phyloP scores from a whole-genome alignment of 2,329 filamentous ascomycete species.

The Botrytis aclada region DNA sequence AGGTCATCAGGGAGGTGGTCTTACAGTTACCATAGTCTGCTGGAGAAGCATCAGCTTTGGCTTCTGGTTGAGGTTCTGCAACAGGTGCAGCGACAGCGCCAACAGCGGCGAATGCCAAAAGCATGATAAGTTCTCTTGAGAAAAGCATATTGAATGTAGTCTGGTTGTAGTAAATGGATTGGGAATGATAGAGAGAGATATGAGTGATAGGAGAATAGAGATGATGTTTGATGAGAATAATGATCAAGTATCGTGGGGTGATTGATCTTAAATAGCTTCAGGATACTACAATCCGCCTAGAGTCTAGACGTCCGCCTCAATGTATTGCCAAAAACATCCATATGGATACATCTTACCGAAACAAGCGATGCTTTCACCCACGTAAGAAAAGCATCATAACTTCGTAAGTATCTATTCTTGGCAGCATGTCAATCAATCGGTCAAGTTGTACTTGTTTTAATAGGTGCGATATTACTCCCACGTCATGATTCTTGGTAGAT shows the following conservation, averaged over 20 bases:
- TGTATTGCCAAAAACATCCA: neutral
- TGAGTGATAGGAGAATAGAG: neutral
- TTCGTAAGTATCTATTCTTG: neutral
- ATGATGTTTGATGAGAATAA: conserved; percentile 2
- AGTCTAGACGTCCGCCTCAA: neutral
- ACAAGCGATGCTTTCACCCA: neutral
- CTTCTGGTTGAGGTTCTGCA: conserved; percentile 14
- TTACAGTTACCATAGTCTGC: conserved; percentile 14
- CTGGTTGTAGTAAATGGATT: neutral
- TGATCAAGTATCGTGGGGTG: neutral
- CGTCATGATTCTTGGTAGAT: neutral
- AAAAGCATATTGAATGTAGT: conserved; percentile 18
- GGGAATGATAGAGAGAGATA: neutral
- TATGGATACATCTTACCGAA: neutral
- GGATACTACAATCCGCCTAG: neutral
- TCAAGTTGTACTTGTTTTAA: neutral
- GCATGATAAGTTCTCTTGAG: conserved; percentile 15
- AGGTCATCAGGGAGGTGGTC: neutral
- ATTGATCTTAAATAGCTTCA: conserved; percentile 11
- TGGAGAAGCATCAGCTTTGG: conserved; percentile 7
- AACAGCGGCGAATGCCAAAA: conserved; percentile 14
- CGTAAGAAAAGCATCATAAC: neutral
- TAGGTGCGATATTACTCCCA: neutral
- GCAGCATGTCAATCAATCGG: neutral
- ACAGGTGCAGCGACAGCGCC: conserved; percentile 12